A percentile compares a stretch with the other conserved stretches of the same genome.
Conservation (phyloP, 768 basidiomycete genomes). For the Strobilomyces echinocephalus region DNA sequence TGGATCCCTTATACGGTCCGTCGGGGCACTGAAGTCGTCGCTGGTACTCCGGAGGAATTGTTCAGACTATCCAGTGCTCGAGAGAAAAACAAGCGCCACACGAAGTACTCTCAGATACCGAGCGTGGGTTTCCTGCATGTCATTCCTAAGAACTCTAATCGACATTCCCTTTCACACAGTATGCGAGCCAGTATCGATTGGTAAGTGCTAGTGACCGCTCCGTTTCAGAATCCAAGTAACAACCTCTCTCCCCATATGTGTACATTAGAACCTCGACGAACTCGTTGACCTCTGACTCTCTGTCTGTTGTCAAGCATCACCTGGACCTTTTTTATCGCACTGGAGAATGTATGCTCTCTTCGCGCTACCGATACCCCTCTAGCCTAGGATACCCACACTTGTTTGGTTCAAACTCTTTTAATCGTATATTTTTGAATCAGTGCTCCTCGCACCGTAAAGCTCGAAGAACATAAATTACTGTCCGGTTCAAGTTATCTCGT, state of each 20-base stretch:
- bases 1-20: conserved; percentile 8
- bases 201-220: conserved; percentile 7
- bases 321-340: neutral
- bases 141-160: neutral
- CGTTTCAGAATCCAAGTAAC: neutral
- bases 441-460: neutral
- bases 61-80: neutral
- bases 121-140: conserved; percentile 6
- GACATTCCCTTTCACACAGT: conserved; percentile 8
- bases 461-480: too few species aligned
- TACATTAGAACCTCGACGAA: conserved; percentile 21
- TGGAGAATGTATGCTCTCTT: neutral
- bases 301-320: neutral
- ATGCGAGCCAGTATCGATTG: conserved; percentile 22
- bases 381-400: neutral
- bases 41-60: conserved; percentile 4
- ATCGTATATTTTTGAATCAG: neutral
- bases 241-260: neutral
- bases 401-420: neutral
- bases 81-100: neutral
- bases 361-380: neutral
- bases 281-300: conserved; percentile 15
- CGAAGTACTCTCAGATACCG: conserved; percentile 17
- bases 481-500: too few species aligned
- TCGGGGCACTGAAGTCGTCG: conserved; percentile 11